Evolutionary conservation across 768 basidiomycete genomes (phyloP).

Genomic region (Boletus edulis): DNA sequence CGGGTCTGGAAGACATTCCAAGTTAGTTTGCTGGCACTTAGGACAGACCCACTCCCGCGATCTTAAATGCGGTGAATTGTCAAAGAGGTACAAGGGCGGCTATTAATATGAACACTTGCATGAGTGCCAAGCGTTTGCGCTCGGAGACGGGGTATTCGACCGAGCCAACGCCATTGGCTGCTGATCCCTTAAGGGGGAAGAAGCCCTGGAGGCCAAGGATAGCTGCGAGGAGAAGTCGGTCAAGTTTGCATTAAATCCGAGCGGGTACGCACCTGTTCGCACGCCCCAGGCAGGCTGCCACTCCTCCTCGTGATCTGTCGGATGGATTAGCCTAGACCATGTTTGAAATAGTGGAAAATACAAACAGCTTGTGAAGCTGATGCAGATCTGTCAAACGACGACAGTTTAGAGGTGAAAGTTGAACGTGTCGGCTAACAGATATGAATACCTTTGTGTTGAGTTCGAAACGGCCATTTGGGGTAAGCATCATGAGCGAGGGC

Average conservation of each 20-base stretch:
- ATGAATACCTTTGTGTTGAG: slow-evolving; percentile 83
- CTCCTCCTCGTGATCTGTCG: slow-evolving; percentile 84
- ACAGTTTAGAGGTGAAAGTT: slow-evolving; percentile 5
- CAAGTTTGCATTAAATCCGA: slow-evolving; percentile 9
- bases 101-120: slow-evolving; percentile 48
- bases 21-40: slow-evolving; percentile 64
- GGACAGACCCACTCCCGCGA: slow-evolving; percentile 82
- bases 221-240: slow-evolving; percentile 42
- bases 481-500: slow-evolving; percentile 93
- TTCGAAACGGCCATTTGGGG: slow-evolving; percentile 96
- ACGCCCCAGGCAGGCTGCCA: slow-evolving; percentile 99
- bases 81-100: slow-evolving; percentile 7
- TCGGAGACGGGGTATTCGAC: slow-evolving; percentile 75
- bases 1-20: slow-evolving; percentile 71
- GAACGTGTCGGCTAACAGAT: slow-evolving; percentile 13
- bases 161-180: slow-evolving; percentile 84
- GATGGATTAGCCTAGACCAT: slow-evolving; percentile 29
- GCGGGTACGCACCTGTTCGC: slow-evolving; percentile 65
- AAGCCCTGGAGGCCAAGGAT: slow-evolving; percentile 88
- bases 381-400: slow-evolving; percentile 68
- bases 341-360: slow-evolving; percentile 21
- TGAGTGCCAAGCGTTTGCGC: slow-evolving; percentile 70
- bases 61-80: slow-evolving; percentile 36
- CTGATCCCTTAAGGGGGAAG: slow-evolving; percentile 85
- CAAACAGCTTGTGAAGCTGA: slow-evolving; percentile 89